Percentiles rank a stretch among this genome's conserved stretches.
These are phyloP conservation scores for Nicotiana tabacum DNA, from an alignment of 257 asterid genomes.

Conservation along the genomic window DNA sequence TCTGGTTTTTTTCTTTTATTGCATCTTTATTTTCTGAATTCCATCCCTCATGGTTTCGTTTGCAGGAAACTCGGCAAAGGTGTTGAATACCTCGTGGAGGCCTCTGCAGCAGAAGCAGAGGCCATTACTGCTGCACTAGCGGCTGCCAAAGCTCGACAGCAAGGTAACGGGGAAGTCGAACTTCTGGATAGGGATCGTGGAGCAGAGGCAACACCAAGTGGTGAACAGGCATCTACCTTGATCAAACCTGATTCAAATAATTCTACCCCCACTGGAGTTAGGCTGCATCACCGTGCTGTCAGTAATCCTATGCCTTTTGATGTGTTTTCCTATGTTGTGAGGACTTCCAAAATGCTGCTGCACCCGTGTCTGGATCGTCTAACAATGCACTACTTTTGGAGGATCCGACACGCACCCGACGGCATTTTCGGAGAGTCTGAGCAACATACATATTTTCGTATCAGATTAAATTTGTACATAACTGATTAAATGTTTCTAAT, in stretches of 20 bases:
- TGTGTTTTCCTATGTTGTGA: neutral
- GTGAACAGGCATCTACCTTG: slow-evolving; percentile 67
- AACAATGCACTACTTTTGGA: too few relatives aligned
- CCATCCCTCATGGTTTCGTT: slow-evolving; percentile 1
- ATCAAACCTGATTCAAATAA: slow-evolving; percentile 78
- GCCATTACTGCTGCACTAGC: slow-evolving; percentile 93
- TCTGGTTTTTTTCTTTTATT: neutral
- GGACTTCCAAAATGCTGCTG: too few relatives aligned
- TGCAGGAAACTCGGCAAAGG: slow-evolving; percentile 80
- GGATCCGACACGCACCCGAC: too few relatives aligned
- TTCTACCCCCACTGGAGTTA: slow-evolving; percentile 84
- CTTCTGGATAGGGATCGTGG: slow-evolving; percentile 95
- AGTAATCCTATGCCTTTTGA: slow-evolving; percentile 27
- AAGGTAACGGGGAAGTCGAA: slow-evolving; percentile 86
- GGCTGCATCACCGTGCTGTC: slow-evolving; percentile 99
- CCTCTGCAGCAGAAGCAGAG: slow-evolving; percentile 98
- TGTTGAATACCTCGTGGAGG: slow-evolving; percentile 94
- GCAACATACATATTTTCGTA: neutral
- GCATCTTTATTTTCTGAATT: slow-evolving; percentile 3
- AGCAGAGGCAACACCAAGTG: slow-evolving; percentile 96
- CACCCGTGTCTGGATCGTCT: too few relatives aligned
- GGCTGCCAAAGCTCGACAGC: slow-evolving; percentile 98
- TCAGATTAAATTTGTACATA: slow-evolving; percentile 8
- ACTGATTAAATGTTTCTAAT: slow-evolving; percentile 4
- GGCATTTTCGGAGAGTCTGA: too few relatives aligned